Evolutionary conservation across 805 yeast species (phyloP).

Genomic region (Saccharomycopsis sp.): DNA sequence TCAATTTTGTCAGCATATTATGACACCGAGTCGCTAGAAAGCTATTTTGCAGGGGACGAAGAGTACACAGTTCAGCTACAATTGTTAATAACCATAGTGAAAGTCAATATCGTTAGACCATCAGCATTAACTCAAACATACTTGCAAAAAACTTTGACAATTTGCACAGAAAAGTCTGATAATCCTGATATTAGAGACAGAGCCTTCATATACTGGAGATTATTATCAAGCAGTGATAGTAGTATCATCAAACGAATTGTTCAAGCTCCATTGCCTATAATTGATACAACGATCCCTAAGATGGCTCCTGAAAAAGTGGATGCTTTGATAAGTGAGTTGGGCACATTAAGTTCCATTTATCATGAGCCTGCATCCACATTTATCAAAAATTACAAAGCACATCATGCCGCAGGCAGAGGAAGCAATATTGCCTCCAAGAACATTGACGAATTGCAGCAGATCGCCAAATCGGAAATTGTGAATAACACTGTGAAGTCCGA

Average conservation of each 20-base stretch:
- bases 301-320: conserved; percentile 63
- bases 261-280: conserved; percentile 55
- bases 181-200: conserved; percentile 74
- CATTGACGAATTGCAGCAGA: conserved; percentile 66
- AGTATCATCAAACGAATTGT: conserved; percentile 45
- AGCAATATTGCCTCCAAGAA: conserved; percentile 39
- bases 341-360: conserved; percentile 82
- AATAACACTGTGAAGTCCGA: conserved; percentile 56
- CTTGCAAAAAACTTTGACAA: conserved; percentile 51
- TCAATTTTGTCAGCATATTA: conserved; percentile 24
- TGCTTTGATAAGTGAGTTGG: conserved; percentile 62
- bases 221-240: conserved; percentile 41
- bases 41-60: conserved; percentile 37
- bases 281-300: conserved; percentile 61
- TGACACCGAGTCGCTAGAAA: conserved; percentile 12
- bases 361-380: conserved; percentile 72
- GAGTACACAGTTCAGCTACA: conserved; percentile 55
- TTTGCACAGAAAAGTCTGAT: conserved; percentile 56
- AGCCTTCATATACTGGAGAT: conserved; percentile 74
- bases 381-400: conserved; percentile 33
- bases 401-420: conserved; percentile 29
- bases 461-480: conserved; percentile 70
- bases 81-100: conserved; percentile 53
- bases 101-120: conserved; percentile 34
- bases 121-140: conserved; percentile 30